phyloP scores from a whole-genome alignment of 129 eudicot genomes.

The Glebionis coronaria region DNA sequence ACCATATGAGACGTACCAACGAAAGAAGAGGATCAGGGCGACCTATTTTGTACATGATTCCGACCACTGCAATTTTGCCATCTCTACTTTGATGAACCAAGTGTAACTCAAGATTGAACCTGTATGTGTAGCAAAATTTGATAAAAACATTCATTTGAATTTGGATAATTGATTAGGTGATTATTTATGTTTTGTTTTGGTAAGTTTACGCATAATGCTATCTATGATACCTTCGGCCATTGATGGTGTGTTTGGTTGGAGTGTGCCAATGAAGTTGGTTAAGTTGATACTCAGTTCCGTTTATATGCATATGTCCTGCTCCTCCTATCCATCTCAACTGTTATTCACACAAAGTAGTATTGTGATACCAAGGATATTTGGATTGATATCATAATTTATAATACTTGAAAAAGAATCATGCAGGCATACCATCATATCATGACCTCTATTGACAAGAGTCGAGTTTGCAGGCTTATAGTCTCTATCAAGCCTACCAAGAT shows the following conservation, averaged over 20 bases:
- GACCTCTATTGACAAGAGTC: constrained; percentile 58
- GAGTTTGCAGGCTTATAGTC: constrained; percentile 50
- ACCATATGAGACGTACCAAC: constrained; percentile 26
- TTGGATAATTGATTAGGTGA: background rate
- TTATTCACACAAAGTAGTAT: too few relatives aligned
- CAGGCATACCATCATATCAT: constrained; percentile 54
- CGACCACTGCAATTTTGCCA: constrained; percentile 44
- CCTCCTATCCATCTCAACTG: constrained; percentile 12
- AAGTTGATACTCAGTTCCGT: constrained; percentile 43
- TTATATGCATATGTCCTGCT: constrained; percentile 49
- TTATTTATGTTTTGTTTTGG: too few relatives aligned
- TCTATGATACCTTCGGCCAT: constrained; percentile 47
- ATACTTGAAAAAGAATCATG: too few relatives aligned
- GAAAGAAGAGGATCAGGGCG: constrained; percentile 40
- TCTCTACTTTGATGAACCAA: constrained; percentile 45
- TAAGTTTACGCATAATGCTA: background rate
- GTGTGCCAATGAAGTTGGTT: constrained; percentile 60
- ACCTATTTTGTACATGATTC: constrained; percentile 49
- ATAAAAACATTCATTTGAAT: too few relatives aligned
- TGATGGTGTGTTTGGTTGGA: constrained; percentile 59
- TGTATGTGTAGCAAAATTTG: background rate
- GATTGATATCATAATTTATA: background rate
- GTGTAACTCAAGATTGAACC: constrained; percentile 52
- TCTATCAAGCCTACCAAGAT: constrained; percentile 38
- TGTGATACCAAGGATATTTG: background rate